Base-by-base conservation (phyloP, 805 yeast species). In the Candida namnaoensis region DNA sequence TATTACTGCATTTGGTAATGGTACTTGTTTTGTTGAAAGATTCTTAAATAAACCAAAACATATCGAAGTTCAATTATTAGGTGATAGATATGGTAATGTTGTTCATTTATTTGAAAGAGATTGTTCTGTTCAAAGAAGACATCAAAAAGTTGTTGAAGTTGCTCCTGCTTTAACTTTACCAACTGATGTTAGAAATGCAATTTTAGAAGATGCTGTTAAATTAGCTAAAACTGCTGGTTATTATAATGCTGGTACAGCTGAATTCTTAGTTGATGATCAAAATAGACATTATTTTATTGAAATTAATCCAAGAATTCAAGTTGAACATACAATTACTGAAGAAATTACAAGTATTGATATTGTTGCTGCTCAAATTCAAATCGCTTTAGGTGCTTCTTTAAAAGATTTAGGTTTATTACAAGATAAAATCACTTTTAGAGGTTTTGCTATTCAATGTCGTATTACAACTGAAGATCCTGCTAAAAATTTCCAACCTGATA, bases 101-200 rank as follows among this genome's bases (percentile, higher is more conserved):
- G 84, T 91, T 56, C 99, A 91, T 61, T 68, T 91, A 54, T 93
- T 88, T 53, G 99, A 91, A 74, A 82, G 99, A 68, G 99, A 91
- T 69, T 91, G 99, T 68, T 88, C 97, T n/a, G 99, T 91, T 41
- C 99, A 91, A 72, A 86, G 99, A 74, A 86, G 99, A 71, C 99
- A 91, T 66, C 99, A 91, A 70, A 91, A 91, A 68, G 99, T 91
- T 41, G 98, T 91, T 34, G 99, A 91, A 67, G 88, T 91, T 54
- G 99, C 99, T 5, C 98, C 99, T 11, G 97, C 98, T 34, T 82
- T 86, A 66, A 88, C 88, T 47, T 69, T 93, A 53, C 95, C 97
- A 24, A 63, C 69, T 38, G 72, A 71, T 26, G 93, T 90, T 33
- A 80, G 99, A 61, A 90, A 91, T 58, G 91, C 96, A 41, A 95